Base-by-base conservation (phyloP, 768 basidiomycete genomes). In the Tylopilus vinaceipallidus region DNA sequence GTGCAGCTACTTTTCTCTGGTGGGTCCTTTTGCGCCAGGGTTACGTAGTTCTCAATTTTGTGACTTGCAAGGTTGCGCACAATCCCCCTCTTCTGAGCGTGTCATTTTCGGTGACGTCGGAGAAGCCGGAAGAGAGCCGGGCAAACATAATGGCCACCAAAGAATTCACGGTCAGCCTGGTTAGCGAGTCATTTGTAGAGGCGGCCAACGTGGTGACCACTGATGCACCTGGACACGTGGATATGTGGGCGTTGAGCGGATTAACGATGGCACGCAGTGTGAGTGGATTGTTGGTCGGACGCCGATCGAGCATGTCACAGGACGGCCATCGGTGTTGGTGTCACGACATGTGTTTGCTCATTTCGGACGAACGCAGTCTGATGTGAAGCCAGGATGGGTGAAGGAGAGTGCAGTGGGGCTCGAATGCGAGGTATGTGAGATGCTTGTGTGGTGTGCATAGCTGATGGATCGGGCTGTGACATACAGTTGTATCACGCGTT, bases 121-220 rank as follows among this genome's bases (percentile, higher is more conserved):
- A 69, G 23, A 66, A 70, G 30, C 72, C 74, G 33, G 81, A 83
- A 61, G 84, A 89, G 60, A 84, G 83, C 16, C 74, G 79, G 42
- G 73, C 76, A 50, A 90, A 90, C 53, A 84, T 88, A 53, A 65
- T 78, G 42, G 69, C 71, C 0, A 84, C 80, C 14, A 82, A 81
- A 52, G 75, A 86, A 60, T 91, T 91, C 65, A 82, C 81, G 8
- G 79, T 84, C 42, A 86, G 80, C 58, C 80, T 86, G 45, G 81
- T 92, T 56, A 86, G 82, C 47, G 84, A 89, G 63, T 68, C 80
- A 0, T 79, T 83, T 55, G 67, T 75, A 42, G 79, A 83, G 57
- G 76, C 78, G 3, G 81, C 79, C 8, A 84, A 84, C 59, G 65
- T 68, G 42, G 71, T 75, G n/a, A 72, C 80, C 8, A 73, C 80